A percentile compares a stretch with the other conserved stretches of the same genome.
phyloP scores from a whole-genome alignment of 2,329 filamentous ascomycete species.

The Alternaria metachromatica region DNA sequence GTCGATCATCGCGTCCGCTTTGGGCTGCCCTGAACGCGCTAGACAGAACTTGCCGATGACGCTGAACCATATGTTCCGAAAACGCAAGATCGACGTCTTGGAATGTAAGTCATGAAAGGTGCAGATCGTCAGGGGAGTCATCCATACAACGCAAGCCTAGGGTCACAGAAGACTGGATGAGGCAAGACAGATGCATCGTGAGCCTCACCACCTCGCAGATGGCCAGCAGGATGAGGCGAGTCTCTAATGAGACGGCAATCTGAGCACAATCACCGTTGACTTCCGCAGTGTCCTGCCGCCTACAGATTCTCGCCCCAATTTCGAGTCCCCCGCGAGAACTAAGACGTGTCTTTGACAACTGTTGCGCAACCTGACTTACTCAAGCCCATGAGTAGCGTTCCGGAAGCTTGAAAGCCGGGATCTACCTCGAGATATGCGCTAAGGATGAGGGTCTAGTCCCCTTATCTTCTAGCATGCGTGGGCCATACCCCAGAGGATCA shows the following conservation, averaged over 20 bases:
- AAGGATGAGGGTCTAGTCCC: neutral
- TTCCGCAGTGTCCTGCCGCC: neutral
- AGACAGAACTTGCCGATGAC: neutral
- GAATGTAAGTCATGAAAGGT: neutral
- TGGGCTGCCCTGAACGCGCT: neutral
- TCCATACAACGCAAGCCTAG: neutral
- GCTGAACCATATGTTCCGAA: neutral
- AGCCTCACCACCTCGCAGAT: neutral
- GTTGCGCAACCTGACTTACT: neutral
- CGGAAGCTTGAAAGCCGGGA: constrained; percentile 6
- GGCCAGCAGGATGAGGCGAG: neutral
- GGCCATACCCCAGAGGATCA: neutral
- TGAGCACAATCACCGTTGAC: neutral
- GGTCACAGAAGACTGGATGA: neutral
- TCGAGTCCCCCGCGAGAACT: neutral
- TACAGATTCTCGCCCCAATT: neutral
- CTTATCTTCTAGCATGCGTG: neutral
- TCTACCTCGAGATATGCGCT: neutral
- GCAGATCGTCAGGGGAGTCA: constrained; percentile 13
- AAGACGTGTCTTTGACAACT: neutral
- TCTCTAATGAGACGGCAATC: neutral
- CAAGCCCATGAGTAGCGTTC: neutral
- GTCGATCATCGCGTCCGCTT: neutral
- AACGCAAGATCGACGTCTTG: constrained; percentile 9
- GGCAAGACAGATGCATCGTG: neutral